phyloP scores from a whole-genome alignment of 768 basidiomycete genomes.

The Panaeolus cyanescens region DNA sequence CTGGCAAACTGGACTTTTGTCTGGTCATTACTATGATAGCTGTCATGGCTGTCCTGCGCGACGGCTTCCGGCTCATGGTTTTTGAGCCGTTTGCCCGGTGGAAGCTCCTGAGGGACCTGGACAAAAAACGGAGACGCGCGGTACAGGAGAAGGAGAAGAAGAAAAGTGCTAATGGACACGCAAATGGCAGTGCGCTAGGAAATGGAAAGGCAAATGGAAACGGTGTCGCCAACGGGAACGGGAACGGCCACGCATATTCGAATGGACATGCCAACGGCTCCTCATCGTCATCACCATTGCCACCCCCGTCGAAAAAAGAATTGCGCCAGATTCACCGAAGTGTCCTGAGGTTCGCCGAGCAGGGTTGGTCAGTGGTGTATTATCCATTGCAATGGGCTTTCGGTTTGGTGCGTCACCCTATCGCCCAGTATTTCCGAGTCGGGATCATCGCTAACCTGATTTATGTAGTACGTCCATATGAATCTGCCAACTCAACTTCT shows the following conservation, averaged over 20 bases:
- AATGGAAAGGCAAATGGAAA: constrained; percentile 28
- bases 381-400: constrained; percentile 74
- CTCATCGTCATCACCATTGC: constrained; percentile 27
- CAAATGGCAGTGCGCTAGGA: constrained; percentile 16
- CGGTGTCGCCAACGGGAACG: constrained; percentile 29
- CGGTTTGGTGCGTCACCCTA: constrained; percentile 73
- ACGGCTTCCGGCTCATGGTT: constrained; percentile 69
- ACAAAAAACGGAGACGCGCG: constrained; percentile 23
- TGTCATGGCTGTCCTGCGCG: constrained; percentile 85
- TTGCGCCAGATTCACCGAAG: constrained; percentile 65
- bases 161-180: constrained; percentile 27
- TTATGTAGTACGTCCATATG: constrained; percentile 73
- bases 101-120: constrained; percentile 64
- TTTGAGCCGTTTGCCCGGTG: constrained; percentile 82
- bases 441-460: constrained; percentile 11
- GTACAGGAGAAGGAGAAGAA: constrained; percentile 19
- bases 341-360: constrained; percentile 90
- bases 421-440: constrained; percentile 10
- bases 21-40: constrained; percentile 81
- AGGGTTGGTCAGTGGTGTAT: constrained; percentile 89
- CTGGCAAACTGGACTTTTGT: constrained; percentile 78
- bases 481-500: constrained; percentile 68
- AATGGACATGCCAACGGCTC: constrained; percentile 31
- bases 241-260: constrained; percentile 22
- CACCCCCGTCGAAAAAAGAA: constrained; percentile 40